Percentiles rank a stretch among this genome's conserved stretches.
Conservation (phyloP, 2,329 filamentous ascomycete genomes). For the Penicillium sp. region DNA sequence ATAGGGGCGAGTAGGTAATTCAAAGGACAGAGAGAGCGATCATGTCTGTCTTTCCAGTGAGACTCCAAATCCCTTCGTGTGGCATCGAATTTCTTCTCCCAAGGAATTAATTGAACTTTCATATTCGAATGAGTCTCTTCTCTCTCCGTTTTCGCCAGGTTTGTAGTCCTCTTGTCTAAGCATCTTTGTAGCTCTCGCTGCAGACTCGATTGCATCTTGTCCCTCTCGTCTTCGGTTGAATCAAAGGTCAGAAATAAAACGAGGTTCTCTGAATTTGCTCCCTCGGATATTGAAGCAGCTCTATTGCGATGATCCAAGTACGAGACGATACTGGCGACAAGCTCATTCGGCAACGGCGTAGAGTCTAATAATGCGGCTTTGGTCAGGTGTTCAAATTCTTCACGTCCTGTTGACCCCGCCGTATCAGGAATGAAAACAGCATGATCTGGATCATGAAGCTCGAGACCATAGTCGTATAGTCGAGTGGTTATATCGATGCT, state of each 20-base stretch:
- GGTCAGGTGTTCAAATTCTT: not conserved
- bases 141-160: not conserved
- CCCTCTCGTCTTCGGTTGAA: not conserved
- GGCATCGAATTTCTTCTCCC: not conserved
- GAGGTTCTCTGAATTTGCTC: not conserved
- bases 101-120: constrained; percentile 4
- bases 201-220: not conserved
- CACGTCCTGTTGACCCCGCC: not conserved
- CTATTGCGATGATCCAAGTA: not conserved
- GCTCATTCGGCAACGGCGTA: constrained; percentile 7
- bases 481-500: constrained; percentile 7
- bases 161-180: not conserved
- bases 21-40: constrained; percentile 2
- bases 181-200: not conserved
- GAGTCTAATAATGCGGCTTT: not conserved
- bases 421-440: constrained; percentile 7
- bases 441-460: constrained; percentile 17
- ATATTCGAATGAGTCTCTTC: not conserved
- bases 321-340: constrained; percentile 1
- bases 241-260: constrained; percentile 7
- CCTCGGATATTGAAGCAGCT: not conserved
- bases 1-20: not conserved
- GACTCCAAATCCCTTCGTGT: constrained; percentile 5
- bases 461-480: constrained; percentile 5
- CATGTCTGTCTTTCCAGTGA: not conserved